A percentile compares a stretch with the other conserved stretches of the same genome.
Conservation (phyloP, 2,329 filamentous ascomycete genomes). For the Exophiala bonariae region DNA sequence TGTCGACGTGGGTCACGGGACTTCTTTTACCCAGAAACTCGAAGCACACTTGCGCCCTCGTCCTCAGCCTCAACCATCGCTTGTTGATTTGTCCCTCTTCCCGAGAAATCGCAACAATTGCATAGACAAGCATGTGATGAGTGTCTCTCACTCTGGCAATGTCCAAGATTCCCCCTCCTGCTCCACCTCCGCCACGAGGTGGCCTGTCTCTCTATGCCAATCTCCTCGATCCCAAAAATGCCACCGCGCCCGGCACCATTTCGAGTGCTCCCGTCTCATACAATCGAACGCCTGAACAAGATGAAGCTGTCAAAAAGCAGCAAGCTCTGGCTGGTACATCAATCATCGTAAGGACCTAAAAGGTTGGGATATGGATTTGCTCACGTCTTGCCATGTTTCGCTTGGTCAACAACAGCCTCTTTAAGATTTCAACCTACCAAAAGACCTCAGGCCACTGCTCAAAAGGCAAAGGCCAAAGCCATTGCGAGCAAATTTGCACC, state of each 20-base stretch:
- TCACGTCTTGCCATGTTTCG: conserved; percentile 43
- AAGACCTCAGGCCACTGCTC: conserved; percentile 64
- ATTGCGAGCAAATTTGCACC: conserved; percentile 53
- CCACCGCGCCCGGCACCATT: conserved; percentile 60
- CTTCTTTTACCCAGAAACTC: too few relatives aligned
- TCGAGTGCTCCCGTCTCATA: conserved; percentile 75
- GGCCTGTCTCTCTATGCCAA: conserved; percentile 75
- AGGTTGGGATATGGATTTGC: conserved; percentile 40
- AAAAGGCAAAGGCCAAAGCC: conserved; percentile 65
- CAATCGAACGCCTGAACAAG: conserved; percentile 52
- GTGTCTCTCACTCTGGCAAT: conserved; percentile 6
- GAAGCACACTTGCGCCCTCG: too few relatives aligned
- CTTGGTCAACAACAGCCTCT: conserved; percentile 51
- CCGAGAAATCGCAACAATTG: too few relatives aligned
- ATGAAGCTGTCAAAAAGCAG: conserved; percentile 63
- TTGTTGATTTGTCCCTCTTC: too few relatives aligned
- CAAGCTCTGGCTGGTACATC: conserved; percentile 63
- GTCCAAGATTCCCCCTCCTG: conserved; percentile 18
- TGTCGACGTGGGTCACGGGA: too few relatives aligned
- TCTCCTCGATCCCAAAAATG: conserved; percentile 61
- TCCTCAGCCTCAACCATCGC: too few relatives aligned
- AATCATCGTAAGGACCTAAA: conserved; percentile 33
- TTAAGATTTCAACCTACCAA: conserved; percentile 86
- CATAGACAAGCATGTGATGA: too few relatives aligned
- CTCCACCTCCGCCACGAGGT: conserved; percentile 18